Conservation (phyloP, 768 basidiomycete genomes). For the Hemileccinum impolitum region DNA sequence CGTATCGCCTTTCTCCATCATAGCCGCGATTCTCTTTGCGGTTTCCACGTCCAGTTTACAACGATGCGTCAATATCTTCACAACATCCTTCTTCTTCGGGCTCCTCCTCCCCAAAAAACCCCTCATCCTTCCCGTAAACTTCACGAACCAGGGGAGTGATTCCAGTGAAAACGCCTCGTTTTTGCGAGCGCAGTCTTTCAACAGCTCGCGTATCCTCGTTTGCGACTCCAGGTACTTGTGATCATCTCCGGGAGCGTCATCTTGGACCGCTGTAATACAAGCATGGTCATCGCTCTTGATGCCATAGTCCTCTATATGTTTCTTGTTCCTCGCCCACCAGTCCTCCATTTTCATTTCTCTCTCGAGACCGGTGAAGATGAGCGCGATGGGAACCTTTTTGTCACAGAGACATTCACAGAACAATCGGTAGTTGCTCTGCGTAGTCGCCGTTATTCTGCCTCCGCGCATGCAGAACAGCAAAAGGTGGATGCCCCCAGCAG, state of each 20-base stretch:
- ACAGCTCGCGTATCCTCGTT: slow-evolving; percentile 16
- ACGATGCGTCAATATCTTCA: slow-evolving; percentile 20
- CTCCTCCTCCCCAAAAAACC: slow-evolving; percentile 10
- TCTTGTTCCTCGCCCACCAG: slow-evolving; percentile 34
- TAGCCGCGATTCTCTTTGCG: slow-evolving; percentile 19
- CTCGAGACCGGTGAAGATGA: slow-evolving; percentile 44
- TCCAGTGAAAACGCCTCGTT: slow-evolving; percentile 14
- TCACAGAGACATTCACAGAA: slow-evolving; percentile 40
- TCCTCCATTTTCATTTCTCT: slow-evolving; percentile 29
- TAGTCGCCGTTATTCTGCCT: slow-evolving; percentile 34
- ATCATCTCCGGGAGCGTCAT: slow-evolving; percentile 18
- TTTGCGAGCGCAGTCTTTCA: slow-evolving; percentile 15
- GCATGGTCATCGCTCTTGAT: slow-evolving; percentile 31
- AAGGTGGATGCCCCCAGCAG: slow-evolving; percentile 37
- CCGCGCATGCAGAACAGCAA: slow-evolving; percentile 42
- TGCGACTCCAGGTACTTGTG: slow-evolving; percentile 24
- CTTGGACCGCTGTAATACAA: slow-evolving; percentile 28
- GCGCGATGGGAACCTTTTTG: slow-evolving; percentile 34
- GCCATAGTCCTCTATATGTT: slow-evolving; percentile 17
- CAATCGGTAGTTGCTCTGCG: slow-evolving; percentile 37
- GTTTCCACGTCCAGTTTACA: slow-evolving; percentile 27
- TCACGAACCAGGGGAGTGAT: slow-evolving; percentile 16
- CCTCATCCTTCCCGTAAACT: slow-evolving; percentile 9
- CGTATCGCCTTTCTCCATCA: slow-evolving; percentile 18
- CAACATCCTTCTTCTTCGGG: slow-evolving; percentile 17